A percentile compares a stretch with the other conserved stretches of the same genome.
Evolutionary conservation across 2,329 filamentous ascomycete species (phyloP).

Genomic region (Cercospora citrullina): DNA sequence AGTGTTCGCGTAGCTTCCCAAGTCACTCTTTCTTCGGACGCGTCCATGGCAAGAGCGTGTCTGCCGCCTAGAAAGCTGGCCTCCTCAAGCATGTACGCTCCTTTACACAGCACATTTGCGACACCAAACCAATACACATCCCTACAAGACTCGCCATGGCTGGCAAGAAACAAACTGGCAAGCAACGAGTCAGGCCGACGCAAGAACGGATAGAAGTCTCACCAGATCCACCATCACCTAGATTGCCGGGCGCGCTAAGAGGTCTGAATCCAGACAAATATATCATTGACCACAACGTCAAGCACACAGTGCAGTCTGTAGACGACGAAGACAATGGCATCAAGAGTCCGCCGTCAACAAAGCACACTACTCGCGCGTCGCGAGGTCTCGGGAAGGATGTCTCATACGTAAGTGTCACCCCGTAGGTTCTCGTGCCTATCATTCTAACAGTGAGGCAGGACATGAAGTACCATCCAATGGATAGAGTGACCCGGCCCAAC

Average conservation of each 20-base stretch:
- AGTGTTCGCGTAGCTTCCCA: background rate
- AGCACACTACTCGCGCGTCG: conserved; percentile 22
- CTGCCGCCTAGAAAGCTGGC: background rate
- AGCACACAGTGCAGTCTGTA: conserved; percentile 11
- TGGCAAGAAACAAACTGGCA: background rate
- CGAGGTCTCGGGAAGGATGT: conserved; percentile 19
- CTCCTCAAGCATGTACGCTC: background rate
- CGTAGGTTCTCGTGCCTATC: background rate
- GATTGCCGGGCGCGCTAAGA: conserved; percentile 6
- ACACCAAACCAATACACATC: background rate
- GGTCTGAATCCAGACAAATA: conserved; percentile 20
- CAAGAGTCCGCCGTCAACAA: background rate
- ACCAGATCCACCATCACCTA: background rate
- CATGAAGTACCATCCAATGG: conserved; percentile 33
- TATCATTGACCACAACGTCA: conserved; percentile 12
- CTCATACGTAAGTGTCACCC: background rate
- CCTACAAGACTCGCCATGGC: background rate
- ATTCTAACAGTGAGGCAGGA: background rate
- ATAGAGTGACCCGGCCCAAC: conserved; percentile 28
- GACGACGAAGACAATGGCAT: conserved; percentile 1
- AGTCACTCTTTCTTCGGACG: background rate
- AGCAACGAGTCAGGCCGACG: background rate
- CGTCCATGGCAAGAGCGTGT: conserved; percentile 3
- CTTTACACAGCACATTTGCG: too few relatives aligned
- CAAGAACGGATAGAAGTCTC: background rate